Evolutionary conservation across 257 asterid genomes (phyloP).

Genomic region (Fraxinus anomala): DNA sequence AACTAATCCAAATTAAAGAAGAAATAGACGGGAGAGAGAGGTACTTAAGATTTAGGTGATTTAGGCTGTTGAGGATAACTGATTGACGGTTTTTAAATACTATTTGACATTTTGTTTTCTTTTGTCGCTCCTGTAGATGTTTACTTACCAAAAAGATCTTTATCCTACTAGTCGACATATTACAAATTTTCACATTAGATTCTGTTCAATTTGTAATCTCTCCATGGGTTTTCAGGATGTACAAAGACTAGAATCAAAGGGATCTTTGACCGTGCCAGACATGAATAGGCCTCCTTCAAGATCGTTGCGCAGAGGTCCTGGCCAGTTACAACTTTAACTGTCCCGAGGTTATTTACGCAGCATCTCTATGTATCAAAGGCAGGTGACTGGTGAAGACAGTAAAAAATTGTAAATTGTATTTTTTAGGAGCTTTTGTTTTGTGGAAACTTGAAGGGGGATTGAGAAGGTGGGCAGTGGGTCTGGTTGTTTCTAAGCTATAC

Average conservation of each 20-base stretch:
- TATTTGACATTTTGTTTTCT: too few relatives aligned
- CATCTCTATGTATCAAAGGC: slow-evolving; percentile 29
- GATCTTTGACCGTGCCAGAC: slow-evolving; percentile 48
- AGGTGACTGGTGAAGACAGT: slow-evolving; percentile 28
- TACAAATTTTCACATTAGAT: not conserved
- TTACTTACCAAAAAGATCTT: not conserved
- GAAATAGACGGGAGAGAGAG: not conserved
- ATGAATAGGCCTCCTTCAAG: slow-evolving; percentile 62
- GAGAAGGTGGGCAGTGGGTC: slow-evolving; percentile 42
- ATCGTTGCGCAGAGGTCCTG: slow-evolving; percentile 63
- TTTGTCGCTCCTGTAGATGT: too few relatives aligned
- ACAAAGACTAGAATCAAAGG: slow-evolving; percentile 54
- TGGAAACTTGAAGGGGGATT: slow-evolving; percentile 35
- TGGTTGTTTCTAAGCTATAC: slow-evolving; percentile 50
- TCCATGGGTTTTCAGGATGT: slow-evolving; percentile 54
- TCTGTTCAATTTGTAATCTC: slow-evolving; percentile 9
- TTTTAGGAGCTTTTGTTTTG: slow-evolving; percentile 59
- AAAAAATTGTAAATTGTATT: slow-evolving; percentile 72
- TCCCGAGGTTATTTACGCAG: slow-evolving; percentile 33
- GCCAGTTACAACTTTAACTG: slow-evolving; percentile 60
- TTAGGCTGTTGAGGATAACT: not conserved
- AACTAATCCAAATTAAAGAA: not conserved
- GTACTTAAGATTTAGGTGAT: not conserved
- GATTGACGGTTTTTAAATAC: not conserved
- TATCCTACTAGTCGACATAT: not conserved